These are phyloP conservation scores for Halophytophthora polymorphica DNA, from an alignment of 352 stramenopile species.

Conservation along the genomic window DNA sequence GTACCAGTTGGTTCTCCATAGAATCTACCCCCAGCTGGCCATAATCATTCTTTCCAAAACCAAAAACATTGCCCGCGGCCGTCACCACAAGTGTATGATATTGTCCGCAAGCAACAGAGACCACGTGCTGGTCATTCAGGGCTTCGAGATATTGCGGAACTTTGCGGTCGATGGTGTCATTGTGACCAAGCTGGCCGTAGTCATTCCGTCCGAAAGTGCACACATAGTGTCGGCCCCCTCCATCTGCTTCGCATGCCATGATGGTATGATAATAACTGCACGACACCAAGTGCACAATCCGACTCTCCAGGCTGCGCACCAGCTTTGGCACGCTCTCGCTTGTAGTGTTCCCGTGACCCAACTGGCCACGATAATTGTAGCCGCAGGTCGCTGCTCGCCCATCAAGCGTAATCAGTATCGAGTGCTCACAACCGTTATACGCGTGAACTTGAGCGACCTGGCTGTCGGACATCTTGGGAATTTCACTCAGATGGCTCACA, in stretches of 20 bases:
- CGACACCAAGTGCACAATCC: slow-evolving; percentile 72
- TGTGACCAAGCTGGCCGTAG: slow-evolving; percentile 90
- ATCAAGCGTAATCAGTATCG: slow-evolving; percentile 75
- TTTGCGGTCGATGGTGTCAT: slow-evolving; percentile 88
- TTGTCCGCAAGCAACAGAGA: slow-evolving; percentile 88
- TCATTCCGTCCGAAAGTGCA: slow-evolving; percentile 92
- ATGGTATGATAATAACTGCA: slow-evolving; percentile 94
- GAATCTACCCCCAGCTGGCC: slow-evolving; percentile 87
- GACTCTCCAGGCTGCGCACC: slow-evolving; percentile 65
- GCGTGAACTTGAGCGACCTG: slow-evolving; percentile 79
- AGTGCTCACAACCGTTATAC: slow-evolving; percentile 94
- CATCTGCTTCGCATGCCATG: slow-evolving; percentile 57
- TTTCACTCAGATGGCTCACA: slow-evolving; percentile 66
- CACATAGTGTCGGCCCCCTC: slow-evolving; percentile 31
- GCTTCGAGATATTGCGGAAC: slow-evolving; percentile 68
- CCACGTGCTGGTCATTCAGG: slow-evolving; percentile 52
- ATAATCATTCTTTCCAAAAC: slow-evolving; percentile 94
- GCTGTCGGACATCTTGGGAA: slow-evolving; percentile 58
- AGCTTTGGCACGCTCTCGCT: slow-evolving; percentile 83
- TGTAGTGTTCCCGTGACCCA: slow-evolving; percentile 88
- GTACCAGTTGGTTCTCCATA: slow-evolving; percentile 61
- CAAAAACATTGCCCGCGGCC: slow-evolving; percentile 60
- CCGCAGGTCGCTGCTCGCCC: slow-evolving; percentile 82
- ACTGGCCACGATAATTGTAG: slow-evolving; percentile 92
- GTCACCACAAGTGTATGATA: slow-evolving; percentile 89